Evolutionary conservation across 768 basidiomycete genomes (phyloP), one percentile per base, ranked within the genome.

Genomic region (Pleurotus salmoneostramineus): DNA sequence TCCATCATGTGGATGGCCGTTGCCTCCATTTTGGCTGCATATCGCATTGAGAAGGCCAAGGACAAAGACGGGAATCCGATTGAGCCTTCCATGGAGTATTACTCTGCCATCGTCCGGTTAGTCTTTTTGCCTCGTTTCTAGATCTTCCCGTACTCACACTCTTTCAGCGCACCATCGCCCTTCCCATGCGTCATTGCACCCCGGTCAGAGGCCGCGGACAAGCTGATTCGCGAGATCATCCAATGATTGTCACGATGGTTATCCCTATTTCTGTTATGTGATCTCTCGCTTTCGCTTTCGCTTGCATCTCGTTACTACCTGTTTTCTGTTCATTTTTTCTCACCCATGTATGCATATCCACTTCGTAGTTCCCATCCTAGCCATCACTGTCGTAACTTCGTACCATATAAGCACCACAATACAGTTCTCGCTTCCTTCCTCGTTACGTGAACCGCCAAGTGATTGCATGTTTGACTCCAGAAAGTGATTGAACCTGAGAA

Each of bases 131-230:
- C 4, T 43, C 17, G 34, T 51, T 34, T 12, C 36, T 51, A 10
- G 2, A 33, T 36, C 7, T 6, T 14, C 8, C n/a, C 51, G 6
- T 42, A n/a, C 1, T 48, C 44, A 5, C 42, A 27, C 34, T 34
- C 12, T 21, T 14, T 2, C 36, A 65, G 64, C 21, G 56, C 61
- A 11, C 61, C 64, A 2, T 61, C 62, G 2, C 57, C 63, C 2
- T 65, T 65, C 52, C 50, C 60, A 50, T 65, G 64, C 17, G 56
- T 56, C 43, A 65, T 65, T 7, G 46, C 44, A 6, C 64, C 64
- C 0, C 63, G 64, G 6, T 64, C 64, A 7, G 61, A 56, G 40
- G 58, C 60, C 5, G 40, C 50, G 0, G 50, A 48, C 40, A 36
- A 48, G 43, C 55, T 65, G 17, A 57, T 65, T 7, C 61, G 60